Percentiles rank a stretch among this genome's conserved stretches.
These are phyloP conservation scores for Cornus suecica DNA, from an alignment of 148 eudicot genomes.

Conservation along the genomic window DNA sequence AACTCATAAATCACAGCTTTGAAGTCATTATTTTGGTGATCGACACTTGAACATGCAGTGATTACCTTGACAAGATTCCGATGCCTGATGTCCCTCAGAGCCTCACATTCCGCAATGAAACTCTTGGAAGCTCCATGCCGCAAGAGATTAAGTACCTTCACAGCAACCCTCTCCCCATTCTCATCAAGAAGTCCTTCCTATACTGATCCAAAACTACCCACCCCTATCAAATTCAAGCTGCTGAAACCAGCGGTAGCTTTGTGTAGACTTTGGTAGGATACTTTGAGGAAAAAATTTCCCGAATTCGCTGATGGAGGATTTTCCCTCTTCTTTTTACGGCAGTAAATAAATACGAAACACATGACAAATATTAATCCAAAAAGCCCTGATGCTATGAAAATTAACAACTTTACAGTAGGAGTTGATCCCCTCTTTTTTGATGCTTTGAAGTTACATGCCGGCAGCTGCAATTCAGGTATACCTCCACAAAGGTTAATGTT, in stretches of 20 bases:
- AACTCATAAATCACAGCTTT: not conserved
- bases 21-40: not conserved
- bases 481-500: slow-evolving; percentile 41
- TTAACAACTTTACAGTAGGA: not conserved
- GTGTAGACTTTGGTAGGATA: not conserved
- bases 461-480: slow-evolving; percentile 17
- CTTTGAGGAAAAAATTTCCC: not conserved
- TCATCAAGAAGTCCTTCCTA: not conserved
- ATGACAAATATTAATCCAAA: not conserved
- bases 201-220: not conserved
- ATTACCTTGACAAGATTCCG: not conserved
- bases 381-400: not conserved
- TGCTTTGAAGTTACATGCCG: slow-evolving; percentile 12
- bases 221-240: not conserved
- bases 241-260: not conserved
- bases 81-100: not conserved
- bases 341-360: not conserved
- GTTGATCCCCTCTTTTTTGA: not conserved
- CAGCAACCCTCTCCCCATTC: not conserved
- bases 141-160: not conserved
- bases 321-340: not conserved
- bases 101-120: not conserved
- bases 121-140: not conserved
- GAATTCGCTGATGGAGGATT: not conserved
- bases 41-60: not conserved